Evolutionary conservation across 2,329 filamentous ascomycete genomes (phyloP).

Genomic region (Cladophialophora carrionii): DNA sequence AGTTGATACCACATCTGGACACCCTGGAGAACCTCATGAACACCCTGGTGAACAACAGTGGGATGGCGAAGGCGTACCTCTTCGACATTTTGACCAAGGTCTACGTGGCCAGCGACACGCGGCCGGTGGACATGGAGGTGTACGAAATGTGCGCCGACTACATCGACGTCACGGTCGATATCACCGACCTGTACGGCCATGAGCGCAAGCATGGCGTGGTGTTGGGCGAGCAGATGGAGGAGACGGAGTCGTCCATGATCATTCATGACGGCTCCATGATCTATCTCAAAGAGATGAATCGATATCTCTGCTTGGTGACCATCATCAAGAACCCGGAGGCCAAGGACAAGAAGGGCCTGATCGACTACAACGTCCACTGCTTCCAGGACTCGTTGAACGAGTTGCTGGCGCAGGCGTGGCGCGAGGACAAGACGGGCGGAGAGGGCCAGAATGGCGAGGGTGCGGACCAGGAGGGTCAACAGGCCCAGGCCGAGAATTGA

Average conservation of each 20-base stretch:
- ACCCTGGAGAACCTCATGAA: slow-evolving; percentile 93
- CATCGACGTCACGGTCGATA: slow-evolving; percentile 96
- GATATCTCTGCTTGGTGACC: slow-evolving; percentile 66
- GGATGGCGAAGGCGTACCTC: slow-evolving; percentile 96
- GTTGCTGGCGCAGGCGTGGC: slow-evolving; percentile 60
- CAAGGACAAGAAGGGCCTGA: slow-evolving; percentile 65
- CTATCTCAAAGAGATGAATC: slow-evolving; percentile 69
- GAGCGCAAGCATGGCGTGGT: slow-evolving; percentile 41
- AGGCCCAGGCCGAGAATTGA: slow-evolving; percentile 19
- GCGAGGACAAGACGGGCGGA: slow-evolving; percentile 43
- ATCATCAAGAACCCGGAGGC: slow-evolving; percentile 68
- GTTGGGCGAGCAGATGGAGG: slow-evolving; percentile 53
- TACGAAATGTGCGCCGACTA: slow-evolving; percentile 99
- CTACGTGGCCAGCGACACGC: slow-evolving; percentile 94
- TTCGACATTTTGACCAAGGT: slow-evolving; percentile 98
- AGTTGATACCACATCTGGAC: slow-evolving; percentile 88
- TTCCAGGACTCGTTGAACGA: slow-evolving; percentile 66
- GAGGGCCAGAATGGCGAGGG: slow-evolving; percentile 30
- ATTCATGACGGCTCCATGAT: slow-evolving; percentile 65
- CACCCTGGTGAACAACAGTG: slow-evolving; percentile 87
- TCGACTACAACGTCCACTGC: slow-evolving; percentile 68
- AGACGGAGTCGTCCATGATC: slow-evolving; percentile 65
- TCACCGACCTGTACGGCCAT: slow-evolving; percentile 91
- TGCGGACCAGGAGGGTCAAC: slow-evolving; percentile 1
- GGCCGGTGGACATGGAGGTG: slow-evolving; percentile 88